Base-by-base conservation (phyloP, 148 eudicot genomes). In the Heliamphora exappendiculata region DNA sequence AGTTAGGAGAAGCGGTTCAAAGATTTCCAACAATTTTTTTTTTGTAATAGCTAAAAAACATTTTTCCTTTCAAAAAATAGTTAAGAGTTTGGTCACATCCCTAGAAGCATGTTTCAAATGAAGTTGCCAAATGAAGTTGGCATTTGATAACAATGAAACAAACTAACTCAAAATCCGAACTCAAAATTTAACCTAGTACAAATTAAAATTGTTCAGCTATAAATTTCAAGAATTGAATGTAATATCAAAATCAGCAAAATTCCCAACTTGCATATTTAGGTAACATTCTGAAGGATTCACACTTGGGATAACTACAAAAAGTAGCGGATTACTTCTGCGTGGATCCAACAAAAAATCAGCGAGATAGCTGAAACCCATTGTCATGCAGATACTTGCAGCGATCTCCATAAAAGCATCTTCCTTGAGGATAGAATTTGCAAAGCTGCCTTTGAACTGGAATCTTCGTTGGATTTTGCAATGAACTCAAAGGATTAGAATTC, bases 371-470 rank as follows among this genome's bases (percentile, higher is more conserved):
- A 74, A 57, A 41, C 28, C 12, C 33, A 74, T 24, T 72, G 16
- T 82, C 83, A 75, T 88, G 91, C 60, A 81, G 73, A 39, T 74
- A 80, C 83, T 79, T 88, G 86, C 91, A 86, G 22, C 55, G 78
- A 63, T 81, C 76, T 72, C 87, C 89, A 67, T 80, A 84, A 45
- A 77, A 67, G 42, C 91, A 88, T 62, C 84, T 76, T 59, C 91
- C 89, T 77, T 72, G 83, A 37, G 80, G 77, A 82, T 67, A 88
- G 62, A 67, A 77, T 58, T 75, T 55, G 74, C 91, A 88, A 31
- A 70, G 37, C 78, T 63, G 63, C 26, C 71, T 51, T 70, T 66
- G 81, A 10, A 28, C 10, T 54, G 60, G 73, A 50, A 7, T 64
- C 36, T 59, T 16, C 24, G 47, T 2, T 37, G 42, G 51, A 36